These are phyloP conservation scores for Penicillium hesseltinei DNA, from an alignment of 2,329 filamentous ascomycete genomes.

Conservation along the genomic window DNA sequence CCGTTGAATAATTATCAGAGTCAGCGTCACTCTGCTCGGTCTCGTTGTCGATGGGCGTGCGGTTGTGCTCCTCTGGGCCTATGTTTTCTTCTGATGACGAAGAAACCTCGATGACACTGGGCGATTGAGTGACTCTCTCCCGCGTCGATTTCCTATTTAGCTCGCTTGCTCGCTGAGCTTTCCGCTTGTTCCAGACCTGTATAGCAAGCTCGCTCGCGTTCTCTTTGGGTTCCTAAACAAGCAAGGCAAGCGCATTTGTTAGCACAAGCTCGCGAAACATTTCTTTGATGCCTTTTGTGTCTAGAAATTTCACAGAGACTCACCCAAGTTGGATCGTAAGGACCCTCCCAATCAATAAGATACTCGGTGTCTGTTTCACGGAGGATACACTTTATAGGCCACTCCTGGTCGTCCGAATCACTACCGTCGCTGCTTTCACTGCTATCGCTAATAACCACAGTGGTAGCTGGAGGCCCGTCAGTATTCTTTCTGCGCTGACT, in stretches of 20 bases:
- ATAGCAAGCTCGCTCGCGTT: slow-evolving; percentile 34
- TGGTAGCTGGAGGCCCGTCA: slow-evolving; percentile 18
- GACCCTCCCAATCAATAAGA: slow-evolving; percentile 41
- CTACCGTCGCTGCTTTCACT: slow-evolving; percentile 9
- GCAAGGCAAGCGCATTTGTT: neutral
- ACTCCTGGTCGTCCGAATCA: slow-evolving; percentile 31
- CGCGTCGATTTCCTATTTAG: neutral
- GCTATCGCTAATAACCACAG: neutral
- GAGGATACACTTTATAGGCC: slow-evolving; percentile 37
- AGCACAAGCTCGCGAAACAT: neutral
- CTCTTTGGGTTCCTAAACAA: slow-evolving; percentile 35
- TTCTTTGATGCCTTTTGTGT: neutral
- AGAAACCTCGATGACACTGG: neutral
- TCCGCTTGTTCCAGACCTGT: slow-evolving; percentile 31
- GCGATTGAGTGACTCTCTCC: neutral
- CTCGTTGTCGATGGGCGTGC: neutral
- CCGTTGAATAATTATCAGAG: neutral
- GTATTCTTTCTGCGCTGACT: slow-evolving; percentile 14
- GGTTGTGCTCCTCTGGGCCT: neutral
- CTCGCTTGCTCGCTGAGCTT: slow-evolving; percentile 9
- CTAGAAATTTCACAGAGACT: slow-evolving; percentile 13
- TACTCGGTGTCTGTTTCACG: slow-evolving; percentile 37
- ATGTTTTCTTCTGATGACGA: neutral
- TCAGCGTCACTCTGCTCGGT: neutral
- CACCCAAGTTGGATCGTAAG: slow-evolving; percentile 40